phyloP scores from a whole-genome alignment of 2,329 filamentous ascomycete genomes.

The Colletotrichum trifolii region DNA sequence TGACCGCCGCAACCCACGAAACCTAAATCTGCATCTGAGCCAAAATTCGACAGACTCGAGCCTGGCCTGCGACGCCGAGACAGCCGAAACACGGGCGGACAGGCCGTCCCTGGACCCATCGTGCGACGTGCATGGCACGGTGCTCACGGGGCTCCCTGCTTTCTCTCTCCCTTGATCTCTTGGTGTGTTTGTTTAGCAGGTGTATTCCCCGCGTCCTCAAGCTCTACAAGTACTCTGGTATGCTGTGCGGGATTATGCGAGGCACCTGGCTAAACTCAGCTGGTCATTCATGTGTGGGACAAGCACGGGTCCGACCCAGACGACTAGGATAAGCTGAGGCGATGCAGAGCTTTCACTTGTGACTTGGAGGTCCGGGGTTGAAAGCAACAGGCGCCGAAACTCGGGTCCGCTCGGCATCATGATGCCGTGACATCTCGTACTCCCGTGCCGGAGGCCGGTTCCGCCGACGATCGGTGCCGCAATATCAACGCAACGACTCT shows the following conservation, averaged over 20 bases:
- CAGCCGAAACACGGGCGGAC: slow-evolving; percentile 28
- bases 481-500: neutral
- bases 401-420: slow-evolving; percentile 9
- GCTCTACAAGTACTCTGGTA: no score
- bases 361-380: no score
- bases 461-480: neutral
- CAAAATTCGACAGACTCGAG: slow-evolving; percentile 9
- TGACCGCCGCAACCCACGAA: slow-evolving; percentile 21
- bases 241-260: no score
- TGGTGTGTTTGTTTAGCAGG: neutral
- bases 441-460: neutral
- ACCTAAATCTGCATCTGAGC: slow-evolving; percentile 15
- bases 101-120: slow-evolving; percentile 9
- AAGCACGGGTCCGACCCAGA: no score
- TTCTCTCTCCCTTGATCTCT: neutral
- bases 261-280: no score
- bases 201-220: no score
- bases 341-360: no score
- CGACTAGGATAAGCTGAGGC: no score
- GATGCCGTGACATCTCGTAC: neutral
- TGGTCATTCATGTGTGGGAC: no score
- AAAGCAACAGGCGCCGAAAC: neutral
- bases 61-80: slow-evolving; percentile 26
- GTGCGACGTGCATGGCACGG: slow-evolving; percentile 21
- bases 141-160: slow-evolving; percentile 19